Percentiles rank a stretch among this genome's conserved stretches.
Conservation (phyloP, 2,329 filamentous ascomycete species). For the Plectosphaerella sp. region DNA sequence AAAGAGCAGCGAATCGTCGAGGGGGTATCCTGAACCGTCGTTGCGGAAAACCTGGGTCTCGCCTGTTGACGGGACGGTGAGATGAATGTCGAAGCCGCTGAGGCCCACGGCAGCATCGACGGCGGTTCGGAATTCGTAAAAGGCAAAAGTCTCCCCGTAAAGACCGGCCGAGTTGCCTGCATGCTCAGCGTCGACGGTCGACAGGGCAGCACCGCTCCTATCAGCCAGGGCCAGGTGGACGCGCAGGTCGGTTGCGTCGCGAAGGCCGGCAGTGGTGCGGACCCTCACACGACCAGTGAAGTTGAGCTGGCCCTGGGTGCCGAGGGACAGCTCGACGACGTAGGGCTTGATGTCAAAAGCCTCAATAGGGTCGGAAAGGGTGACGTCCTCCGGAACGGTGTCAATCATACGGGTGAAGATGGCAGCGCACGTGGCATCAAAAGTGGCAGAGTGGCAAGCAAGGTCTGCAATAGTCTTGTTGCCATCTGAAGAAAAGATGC, state of each 20-base stretch:
- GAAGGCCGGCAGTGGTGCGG: conserved; percentile 9
- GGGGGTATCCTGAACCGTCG: conserved; percentile 20
- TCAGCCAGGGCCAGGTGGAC: conserved; percentile 9
- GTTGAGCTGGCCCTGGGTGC: conserved; percentile 15
- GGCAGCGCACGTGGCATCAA: conserved; percentile 25
- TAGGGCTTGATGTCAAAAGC: conserved; percentile 27
- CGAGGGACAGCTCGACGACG: conserved; percentile 19
- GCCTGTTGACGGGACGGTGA: conserved; percentile 17
- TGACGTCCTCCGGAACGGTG: conserved; percentile 24
- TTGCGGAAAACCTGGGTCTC: conserved; percentile 17
- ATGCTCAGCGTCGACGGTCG: conserved; percentile 2
- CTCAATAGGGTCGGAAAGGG: conserved; percentile 21
- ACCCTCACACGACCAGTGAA: conserved; percentile 22
- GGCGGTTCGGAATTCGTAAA: conserved; percentile 21
- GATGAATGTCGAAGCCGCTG: conserved; percentile 23
- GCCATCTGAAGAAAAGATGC: conserved; percentile 17
- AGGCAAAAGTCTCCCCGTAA: conserved; percentile 20
- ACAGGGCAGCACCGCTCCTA: conserved; percentile 9
- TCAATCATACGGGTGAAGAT: conserved; percentile 28
- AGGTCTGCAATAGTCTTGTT: conserved; percentile 37
- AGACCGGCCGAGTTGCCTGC: conserved; percentile 18
- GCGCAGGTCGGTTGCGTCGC: conserved; percentile 10
- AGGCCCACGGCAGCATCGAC: conserved; percentile 20
- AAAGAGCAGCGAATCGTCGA: conserved; percentile 21
- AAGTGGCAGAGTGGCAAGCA: conserved; percentile 26